Base-by-base conservation (phyloP, 1,284 basidiomycete genomes). In the Phellopilus nigrolimitatus region DNA sequence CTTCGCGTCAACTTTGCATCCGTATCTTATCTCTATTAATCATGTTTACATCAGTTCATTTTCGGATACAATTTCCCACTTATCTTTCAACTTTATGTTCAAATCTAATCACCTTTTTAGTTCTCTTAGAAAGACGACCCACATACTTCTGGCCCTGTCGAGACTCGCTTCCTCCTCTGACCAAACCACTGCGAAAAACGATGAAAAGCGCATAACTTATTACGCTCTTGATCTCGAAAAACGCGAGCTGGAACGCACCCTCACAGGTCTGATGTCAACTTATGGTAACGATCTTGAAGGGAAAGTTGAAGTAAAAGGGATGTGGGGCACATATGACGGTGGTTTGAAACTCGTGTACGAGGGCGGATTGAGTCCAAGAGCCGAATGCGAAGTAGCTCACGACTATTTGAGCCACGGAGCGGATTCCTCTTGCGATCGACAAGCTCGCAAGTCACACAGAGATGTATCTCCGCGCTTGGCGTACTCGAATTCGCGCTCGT, bases 191-290 rank as follows among this genome's bases (percentile, higher is more conserved):
- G 25, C 40, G 28, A 36, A 49, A 8, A 48, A 27, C 38, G 47
- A 42, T 17, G 50, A 24, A 63, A 13, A 56, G 59, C 2, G 62
- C 62, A 81, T 90, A 62, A 88, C 84, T 1, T 98, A 97, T 69
- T 94, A 91, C 71, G 93, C 95, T 10, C 84, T 99, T 48, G 95
- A 98, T 64, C 82, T 98, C 24, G 92, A 95, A 66, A 76, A 86
- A 59, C 78, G 79, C 48, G 93, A 97, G 64, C 82, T 98, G 28
- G 78, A 86, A 56, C 83, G 93, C 21, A 91, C 91, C 3, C 75
- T 98, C 41, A 70, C 70, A 31, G 76, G 85, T 61, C 82, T 98
- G 57, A 71, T 59, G 56, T 88, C 74, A 12, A 73, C 78, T 8
- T 72, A 90, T 46, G 90, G 90, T 21, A 64, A 71, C n/a, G 68